Conservation (phyloP, 352 stramenopile genomes). For the Globisporangium nunn region DNA sequence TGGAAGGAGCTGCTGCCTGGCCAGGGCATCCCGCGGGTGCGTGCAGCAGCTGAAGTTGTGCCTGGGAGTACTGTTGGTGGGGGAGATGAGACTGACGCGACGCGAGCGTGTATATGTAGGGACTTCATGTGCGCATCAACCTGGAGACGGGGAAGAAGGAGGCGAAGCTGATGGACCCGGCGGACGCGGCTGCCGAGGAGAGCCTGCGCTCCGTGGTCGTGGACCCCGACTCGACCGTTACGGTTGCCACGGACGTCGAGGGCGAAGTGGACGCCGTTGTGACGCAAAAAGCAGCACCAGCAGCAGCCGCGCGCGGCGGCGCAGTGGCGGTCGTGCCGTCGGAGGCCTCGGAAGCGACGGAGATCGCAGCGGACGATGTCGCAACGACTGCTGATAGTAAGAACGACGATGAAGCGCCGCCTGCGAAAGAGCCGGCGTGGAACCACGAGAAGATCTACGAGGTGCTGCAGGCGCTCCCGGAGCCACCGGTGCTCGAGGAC, state of each 20-base stretch:
- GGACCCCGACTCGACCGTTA: conserved; percentile 39
- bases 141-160: conserved; percentile 76
- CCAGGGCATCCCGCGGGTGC: conserved; percentile 53
- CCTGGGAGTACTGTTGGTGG: no score
- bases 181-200: conserved; percentile 16
- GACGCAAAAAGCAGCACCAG: conserved; percentile 1
- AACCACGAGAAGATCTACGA: conserved; percentile 88
- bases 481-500: conserved; percentile 54
- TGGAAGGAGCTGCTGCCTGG: conserved; percentile 54
- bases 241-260: conserved; percentile 42
- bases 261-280: conserved; percentile 33
- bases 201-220: conserved; percentile 32
- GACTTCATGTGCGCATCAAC: conserved; percentile 80
- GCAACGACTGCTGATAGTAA: not conserved
- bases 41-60: not conserved
- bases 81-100: no score
- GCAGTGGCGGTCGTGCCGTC: not conserved
- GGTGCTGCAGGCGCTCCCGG: conserved; percentile 62
- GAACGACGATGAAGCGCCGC: conserved; percentile 17
- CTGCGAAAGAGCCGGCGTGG: conserved; percentile 53
- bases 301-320: conserved; percentile 7
- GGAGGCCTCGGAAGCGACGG: not conserved
- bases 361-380: not conserved
- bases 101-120: conserved; percentile 22
- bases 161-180: conserved; percentile 70